Conservation (phyloP, 2,329 filamentous ascomycete genomes). For the Teratosphaeria nubilosa region DNA sequence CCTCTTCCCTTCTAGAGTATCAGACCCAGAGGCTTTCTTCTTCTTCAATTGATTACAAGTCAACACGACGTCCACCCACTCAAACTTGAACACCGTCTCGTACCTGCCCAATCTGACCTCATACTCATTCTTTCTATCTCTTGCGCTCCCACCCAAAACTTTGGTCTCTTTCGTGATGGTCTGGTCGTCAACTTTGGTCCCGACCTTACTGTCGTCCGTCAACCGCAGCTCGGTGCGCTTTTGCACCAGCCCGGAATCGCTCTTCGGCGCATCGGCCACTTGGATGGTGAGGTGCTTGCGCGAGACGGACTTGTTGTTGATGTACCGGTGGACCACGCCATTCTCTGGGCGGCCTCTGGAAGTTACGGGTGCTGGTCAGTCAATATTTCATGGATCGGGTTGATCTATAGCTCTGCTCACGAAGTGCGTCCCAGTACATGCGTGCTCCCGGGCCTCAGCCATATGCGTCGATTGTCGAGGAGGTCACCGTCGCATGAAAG, state of each 20-base stretch:
- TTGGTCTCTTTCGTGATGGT: conserved; percentile 52
- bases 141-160: conserved; percentile 47
- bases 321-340: conserved; percentile 46
- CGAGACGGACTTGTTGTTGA: conserved; percentile 75
- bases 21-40: conserved; percentile 21
- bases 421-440: conserved; percentile 56
- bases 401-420: background rate
- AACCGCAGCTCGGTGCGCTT: conserved; percentile 61
- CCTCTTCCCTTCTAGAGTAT: conserved; percentile 53
- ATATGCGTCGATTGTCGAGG: conserved; percentile 36
- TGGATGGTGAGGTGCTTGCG: conserved; percentile 76
- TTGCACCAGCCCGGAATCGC: conserved; percentile 49
- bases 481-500: conserved; percentile 46
- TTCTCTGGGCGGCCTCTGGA: conserved; percentile 30
- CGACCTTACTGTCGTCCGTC: conserved; percentile 76
- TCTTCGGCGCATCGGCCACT: conserved; percentile 54
- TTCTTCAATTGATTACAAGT: conserved; percentile 63
- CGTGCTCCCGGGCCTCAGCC: conserved; percentile 20
- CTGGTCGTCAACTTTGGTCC: conserved; percentile 66
- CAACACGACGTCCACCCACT: conserved; percentile 71
- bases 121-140: conserved; percentile 33
- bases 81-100: conserved; percentile 39
- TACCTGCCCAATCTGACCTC: conserved; percentile 60
- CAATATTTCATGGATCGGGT: background rate
- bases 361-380: background rate